These are phyloP conservation scores for Gentiana dahurica DNA, from an alignment of 257 asterid genomes.

Conservation along the genomic window DNA sequence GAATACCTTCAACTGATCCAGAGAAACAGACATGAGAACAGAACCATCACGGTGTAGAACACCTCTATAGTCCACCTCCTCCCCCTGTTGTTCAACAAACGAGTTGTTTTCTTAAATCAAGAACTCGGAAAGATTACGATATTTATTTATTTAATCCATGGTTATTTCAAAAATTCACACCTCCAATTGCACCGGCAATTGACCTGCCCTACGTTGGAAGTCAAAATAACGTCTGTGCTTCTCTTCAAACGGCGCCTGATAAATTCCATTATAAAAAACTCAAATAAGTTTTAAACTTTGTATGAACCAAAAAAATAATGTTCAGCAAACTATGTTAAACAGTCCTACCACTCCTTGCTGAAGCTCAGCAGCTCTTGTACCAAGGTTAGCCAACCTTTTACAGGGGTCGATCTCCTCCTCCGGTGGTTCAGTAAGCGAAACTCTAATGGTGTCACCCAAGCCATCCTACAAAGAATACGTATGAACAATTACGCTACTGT, in stretches of 20 bases:
- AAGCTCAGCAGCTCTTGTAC: slow-evolving; percentile 76
- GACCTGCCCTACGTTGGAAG: slow-evolving; percentile 93
- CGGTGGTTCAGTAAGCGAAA: slow-evolving; percentile 94
- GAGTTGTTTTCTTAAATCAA: slow-evolving; percentile 5
- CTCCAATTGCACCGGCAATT: slow-evolving; percentile 89
- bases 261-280: slow-evolving; percentile 12
- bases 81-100: slow-evolving; percentile 49
- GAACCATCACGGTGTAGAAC: slow-evolving; percentile 99
- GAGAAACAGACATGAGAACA: slow-evolving; percentile 83
- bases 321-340: slow-evolving; percentile 5
- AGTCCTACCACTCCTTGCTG: slow-evolving; percentile 96
- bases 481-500: background rate
- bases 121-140: slow-evolving; percentile 1
- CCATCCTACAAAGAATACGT: slow-evolving; percentile 55
- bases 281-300: background rate
- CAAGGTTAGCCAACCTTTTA: slow-evolving; percentile 92
- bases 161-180: slow-evolving; percentile 22
- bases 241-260: slow-evolving; percentile 85
- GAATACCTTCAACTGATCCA: slow-evolving; percentile 86
- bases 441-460: slow-evolving; percentile 94
- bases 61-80: slow-evolving; percentile 96
- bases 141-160: background rate
- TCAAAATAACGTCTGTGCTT: slow-evolving; percentile 86
- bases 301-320: slow-evolving; percentile 11
- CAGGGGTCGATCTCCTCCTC: slow-evolving; percentile 97